Base-by-base conservation (phyloP, 2,329 filamentous ascomycete species). In the Remersonia thermophila region DNA sequence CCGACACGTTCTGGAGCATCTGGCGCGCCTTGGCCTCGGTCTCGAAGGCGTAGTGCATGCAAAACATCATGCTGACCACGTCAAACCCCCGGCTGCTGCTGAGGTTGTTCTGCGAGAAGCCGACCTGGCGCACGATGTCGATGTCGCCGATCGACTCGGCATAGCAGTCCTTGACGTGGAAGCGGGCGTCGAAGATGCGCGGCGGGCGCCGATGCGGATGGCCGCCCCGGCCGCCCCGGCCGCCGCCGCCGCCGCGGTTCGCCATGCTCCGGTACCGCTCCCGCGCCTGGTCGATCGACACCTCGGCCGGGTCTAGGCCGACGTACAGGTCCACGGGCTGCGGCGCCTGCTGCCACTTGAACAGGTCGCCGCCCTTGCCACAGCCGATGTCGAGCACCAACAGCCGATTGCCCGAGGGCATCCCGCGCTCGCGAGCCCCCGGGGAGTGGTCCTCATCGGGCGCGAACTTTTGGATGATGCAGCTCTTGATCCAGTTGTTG, bases 401-500 rank as follows among this genome's bases (percentile, higher is more conserved):
- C 32, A 96, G 66, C 35, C 77, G 73, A 18, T 63, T 67, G 30
- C 60, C 63, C 3, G 64, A 62, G 35, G 61, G 59, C n/a, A 62
- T 58, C 13, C 68, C 69, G 35, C 61, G 55, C 51, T 74, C 69
- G 43, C 68, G 64, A 30, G 70, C 73, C 27, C 71, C 71, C 2
- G 78, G 73, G 1, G 71, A 64, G 47, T 79, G 78, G 42, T 83
- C 77, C 56, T 89, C 82, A 45, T 80, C 77, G 0, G 83, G 82
- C 4, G 84, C 85, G 61, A 95, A 96, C 56, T 94, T 95, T 55
- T 96, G 87, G 48, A 98, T 96, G 48, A 96, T 75, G 33, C 83
- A 89, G 54, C 85, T 94, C 67, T 98, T 98, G 61, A 98, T 74
- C 91, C 91, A 98, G 59, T 98, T 98, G 64, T 98, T 98, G 67